These are phyloP conservation scores for Gaeumannomyces sp. DNA, from an alignment of 2,329 filamentous ascomycete genomes.

Conservation along the genomic window DNA sequence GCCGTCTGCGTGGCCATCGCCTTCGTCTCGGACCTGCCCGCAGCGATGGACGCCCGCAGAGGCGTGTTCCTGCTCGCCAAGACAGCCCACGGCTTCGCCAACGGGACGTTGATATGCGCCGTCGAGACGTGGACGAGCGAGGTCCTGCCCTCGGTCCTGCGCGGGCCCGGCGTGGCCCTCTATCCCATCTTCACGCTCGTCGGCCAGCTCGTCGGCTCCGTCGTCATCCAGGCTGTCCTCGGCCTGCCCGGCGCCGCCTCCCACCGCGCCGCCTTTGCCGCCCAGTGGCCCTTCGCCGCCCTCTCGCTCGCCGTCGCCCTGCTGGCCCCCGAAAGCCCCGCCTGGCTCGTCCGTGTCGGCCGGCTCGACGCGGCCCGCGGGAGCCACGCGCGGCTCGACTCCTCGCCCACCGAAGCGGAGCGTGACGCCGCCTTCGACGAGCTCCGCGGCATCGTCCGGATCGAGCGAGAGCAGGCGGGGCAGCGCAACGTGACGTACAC, in stretches of 20 bases:
- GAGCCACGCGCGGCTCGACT: constrained; percentile 22
- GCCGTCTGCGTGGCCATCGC: constrained; percentile 3
- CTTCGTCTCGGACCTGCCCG: constrained; percentile 6
- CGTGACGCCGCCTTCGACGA: constrained; percentile 33
- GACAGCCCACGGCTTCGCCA: constrained; percentile 4
- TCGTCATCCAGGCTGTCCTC: constrained; percentile 1
- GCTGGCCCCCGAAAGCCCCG: constrained; percentile 32
- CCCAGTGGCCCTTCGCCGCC: constrained; percentile 6
- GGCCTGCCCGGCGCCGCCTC: not conserved
- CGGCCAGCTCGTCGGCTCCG: constrained; percentile 4
- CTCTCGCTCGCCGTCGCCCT: constrained; percentile 6
- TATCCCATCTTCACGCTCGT: constrained; percentile 8
- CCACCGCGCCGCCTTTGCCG: constrained; percentile 1
- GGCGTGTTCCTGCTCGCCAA: constrained; percentile 6
- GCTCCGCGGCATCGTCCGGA: constrained; percentile 31
- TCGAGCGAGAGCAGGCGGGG: constrained; percentile 17
- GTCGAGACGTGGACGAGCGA: constrained; percentile 7
- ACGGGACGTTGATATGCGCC: constrained; percentile 2
- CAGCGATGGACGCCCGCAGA: not conserved
- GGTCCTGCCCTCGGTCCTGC: constrained; percentile 3
- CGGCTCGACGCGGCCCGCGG: constrained; percentile 22
- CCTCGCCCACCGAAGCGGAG: constrained; percentile 31
- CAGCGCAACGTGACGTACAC: constrained; percentile 25
- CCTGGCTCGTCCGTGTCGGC: constrained; percentile 30
- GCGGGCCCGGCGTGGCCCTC: constrained; percentile 1